Base-by-base conservation (phyloP, 2,329 filamentous ascomycete species). In the Pestalotiopsis sp. region DNA sequence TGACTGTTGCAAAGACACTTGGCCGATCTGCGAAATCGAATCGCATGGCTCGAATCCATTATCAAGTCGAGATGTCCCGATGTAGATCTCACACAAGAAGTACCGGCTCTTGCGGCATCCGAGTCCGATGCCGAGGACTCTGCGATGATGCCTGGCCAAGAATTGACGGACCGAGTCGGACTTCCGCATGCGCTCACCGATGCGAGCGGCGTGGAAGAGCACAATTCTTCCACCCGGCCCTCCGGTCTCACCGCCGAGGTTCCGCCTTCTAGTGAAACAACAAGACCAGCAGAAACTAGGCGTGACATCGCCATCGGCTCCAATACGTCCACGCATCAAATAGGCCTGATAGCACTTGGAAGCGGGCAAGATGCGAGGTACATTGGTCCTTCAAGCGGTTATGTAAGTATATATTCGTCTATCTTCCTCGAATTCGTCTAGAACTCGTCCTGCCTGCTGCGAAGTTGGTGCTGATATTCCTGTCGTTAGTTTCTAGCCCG, bases 341-440 rank as follows among this genome's bases (percentile, higher is more conserved):
- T 88, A 17, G 86, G 86, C 0, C 73, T 88, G 14, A 80, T 88
- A 0, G 86, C 86, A 0, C 76, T 88, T 1, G 84, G 83, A 1
- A 79, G 79, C 3, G 84, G 82, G 27, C 78, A 80, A 58, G 84
- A 85, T 23, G 83, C 82, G 3, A 80, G 84, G 68, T 88, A 88
- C 62, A 84, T 88, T 14, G 86, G 86, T 0, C 86, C 86, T 2
- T 88, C 86, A 0, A 88, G 86, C 49, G 86, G 86, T 1, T 86
- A 86, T 68, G 45, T 52, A 3, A 9, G 45, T 52, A 23, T 1
- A 52, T 3, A 52, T n/a, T 3, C 45, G 17, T 52, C 5, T 45
- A 2, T 36, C 31, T 36, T 9, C 31, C 31, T 36, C 7, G 31
- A 36, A 36, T 36, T 36, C 31, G 9, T 36, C 31, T 36, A 6